Conservation (phyloP, 371 early-diverging fungal species). For the Spiromyces aspiralis region DNA sequence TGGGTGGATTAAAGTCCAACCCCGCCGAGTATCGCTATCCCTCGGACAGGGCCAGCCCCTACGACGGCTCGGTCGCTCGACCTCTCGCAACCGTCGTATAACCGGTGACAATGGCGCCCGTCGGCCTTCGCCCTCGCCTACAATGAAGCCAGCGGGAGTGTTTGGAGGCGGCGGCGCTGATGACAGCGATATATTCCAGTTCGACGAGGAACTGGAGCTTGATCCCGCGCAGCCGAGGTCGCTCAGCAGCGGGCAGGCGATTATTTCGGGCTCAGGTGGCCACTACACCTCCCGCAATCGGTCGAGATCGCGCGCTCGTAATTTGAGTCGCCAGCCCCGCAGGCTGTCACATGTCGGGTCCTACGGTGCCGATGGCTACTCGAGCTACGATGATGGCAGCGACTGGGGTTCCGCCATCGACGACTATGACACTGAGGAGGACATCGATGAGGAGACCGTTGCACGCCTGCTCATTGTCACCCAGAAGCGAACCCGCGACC, state of each 20-base stretch:
- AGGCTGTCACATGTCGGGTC: neutral
- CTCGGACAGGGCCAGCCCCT: no score
- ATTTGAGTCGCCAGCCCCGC: neutral
- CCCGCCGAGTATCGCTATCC: no score
- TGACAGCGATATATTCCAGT: conserved; percentile 59
- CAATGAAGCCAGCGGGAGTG: no score
- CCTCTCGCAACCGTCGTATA: no score
- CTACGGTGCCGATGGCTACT: neutral
- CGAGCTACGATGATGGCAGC: conserved; percentile 19
- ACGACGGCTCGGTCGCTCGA: no score
- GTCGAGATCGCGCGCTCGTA: neutral
- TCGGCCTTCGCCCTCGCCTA: no score
- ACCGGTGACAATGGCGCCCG: no score
- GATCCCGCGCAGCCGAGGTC: no score
- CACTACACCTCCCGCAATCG: conserved; percentile 9
- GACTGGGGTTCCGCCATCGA: conserved; percentile 27
- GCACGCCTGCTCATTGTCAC: conserved; percentile 83
- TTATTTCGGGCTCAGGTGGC: no score
- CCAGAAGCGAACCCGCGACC: conserved; percentile 54
- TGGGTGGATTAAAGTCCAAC: no score
- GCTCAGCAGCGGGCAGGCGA: no score
- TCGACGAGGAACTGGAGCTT: conserved; percentile 57
- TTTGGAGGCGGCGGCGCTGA: conserved; percentile 20
- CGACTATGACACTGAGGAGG: conserved; percentile 36
- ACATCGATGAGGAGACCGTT: conserved; percentile 66